A percentile compares a stretch with the other conserved stretches of the same genome.
Evolutionary conservation across 2,329 filamentous ascomycete species (phyloP).

Genomic region (Aspergillus transmontanensis): DNA sequence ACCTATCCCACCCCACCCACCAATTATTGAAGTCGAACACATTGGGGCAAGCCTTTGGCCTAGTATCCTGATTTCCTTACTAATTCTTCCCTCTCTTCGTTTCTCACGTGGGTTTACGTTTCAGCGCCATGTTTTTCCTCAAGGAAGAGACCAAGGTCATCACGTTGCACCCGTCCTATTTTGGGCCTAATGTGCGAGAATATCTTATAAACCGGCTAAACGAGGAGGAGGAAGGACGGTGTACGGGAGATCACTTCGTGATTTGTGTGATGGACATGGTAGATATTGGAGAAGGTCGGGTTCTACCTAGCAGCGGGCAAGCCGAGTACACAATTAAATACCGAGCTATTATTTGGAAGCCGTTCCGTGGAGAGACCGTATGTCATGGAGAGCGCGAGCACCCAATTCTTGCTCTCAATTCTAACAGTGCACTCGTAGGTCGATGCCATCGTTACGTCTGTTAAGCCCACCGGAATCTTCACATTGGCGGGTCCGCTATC

Average conservation of each 20-base stretch:
- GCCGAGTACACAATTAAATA: constrained; percentile 96
- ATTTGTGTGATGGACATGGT: constrained; percentile 97
- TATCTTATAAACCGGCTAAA: constrained; percentile 87
- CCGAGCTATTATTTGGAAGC: constrained; percentile 94
- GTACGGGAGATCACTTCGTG: constrained; percentile 94
- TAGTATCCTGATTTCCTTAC: background rate
- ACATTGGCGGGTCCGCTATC: constrained; percentile 52
- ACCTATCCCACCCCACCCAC: background rate
- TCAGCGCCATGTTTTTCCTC: constrained; percentile 86
- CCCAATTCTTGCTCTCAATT: constrained; percentile 18
- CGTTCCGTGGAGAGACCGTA: constrained; percentile 97
- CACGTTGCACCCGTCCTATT: constrained; percentile 94
- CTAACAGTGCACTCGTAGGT: constrained; percentile 61
- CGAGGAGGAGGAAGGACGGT: constrained; percentile 91
- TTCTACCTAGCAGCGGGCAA: constrained; percentile 86
- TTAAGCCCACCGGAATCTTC: constrained; percentile 87
- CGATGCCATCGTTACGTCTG: constrained; percentile 88
- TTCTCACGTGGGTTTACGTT: constrained; percentile 3
- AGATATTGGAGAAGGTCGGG: constrained; percentile 89
- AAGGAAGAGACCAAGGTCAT: constrained; percentile 95
- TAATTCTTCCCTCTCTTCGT: background rate
- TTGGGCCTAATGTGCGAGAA: constrained; percentile 89
- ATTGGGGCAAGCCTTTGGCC: background rate
- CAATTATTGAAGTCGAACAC: background rate
- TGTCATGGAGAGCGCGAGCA: constrained; percentile 38